Evolutionary conservation across 352 stramenopile species (phyloP), one percentile per base, ranked within the genome.

Genomic region (Sclerospora graminicola): DNA sequence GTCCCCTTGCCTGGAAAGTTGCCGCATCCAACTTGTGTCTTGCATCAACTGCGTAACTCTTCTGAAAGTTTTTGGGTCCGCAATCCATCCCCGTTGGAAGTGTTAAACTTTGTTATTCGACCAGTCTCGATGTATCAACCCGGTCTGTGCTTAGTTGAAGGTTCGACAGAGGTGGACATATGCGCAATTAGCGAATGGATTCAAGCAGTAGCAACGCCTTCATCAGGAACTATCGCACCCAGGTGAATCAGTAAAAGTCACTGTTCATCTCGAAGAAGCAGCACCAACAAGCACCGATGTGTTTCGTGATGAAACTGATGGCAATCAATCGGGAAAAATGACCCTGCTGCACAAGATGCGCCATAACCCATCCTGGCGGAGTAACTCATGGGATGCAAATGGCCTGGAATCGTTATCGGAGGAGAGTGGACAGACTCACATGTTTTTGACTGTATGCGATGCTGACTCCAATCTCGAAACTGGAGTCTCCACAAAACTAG

Each of bases 21-120:
- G 4, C 47, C 54, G n/a, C 33, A 58, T 9, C 33, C 45, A 30
- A 67, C 34, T 43, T 48, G 33, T 11, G 63, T 67, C 38, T 44
- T 82, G 13, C 72, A 89, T 41, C 71, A 83, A 40, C 44, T 89
- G n/a, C 72, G 71, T 14, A 85, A 77, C 30, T 66, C 56, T 4
- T 63, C 45, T 2, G 81, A 93, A 56, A 84, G 63, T 18, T 94
- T 94, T 39, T 90, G 66, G 57, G 75, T 94, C 26, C 66, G 74
- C 6, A 94, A 91, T 50, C 76, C 77, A 10, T 90, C 74, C 8
- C 67, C 66, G 7, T 45, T 57, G 0, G 63, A 88, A 48, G 51
- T 73, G 13, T 57, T 94, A 2, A 84, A 84, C 26, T 92, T 89
- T 40, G 54, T 59, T 6, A 86, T 94, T 18, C 73, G 80, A 11